Conservation (phyloP, 768 basidiomycete species). For the Termitomyces sp. region DNA sequence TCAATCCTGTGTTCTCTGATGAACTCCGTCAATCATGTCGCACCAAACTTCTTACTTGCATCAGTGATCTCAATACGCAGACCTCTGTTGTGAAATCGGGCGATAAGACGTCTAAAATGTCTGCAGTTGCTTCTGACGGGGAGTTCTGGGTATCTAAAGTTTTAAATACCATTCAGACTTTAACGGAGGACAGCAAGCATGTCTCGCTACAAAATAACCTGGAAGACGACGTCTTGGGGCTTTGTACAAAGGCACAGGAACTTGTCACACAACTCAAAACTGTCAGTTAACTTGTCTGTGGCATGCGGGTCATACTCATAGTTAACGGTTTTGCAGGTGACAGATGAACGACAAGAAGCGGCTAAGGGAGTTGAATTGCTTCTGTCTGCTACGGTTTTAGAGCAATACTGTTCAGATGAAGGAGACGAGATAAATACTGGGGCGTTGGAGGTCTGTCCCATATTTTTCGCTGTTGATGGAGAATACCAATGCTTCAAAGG, state of each 20-base stretch:
- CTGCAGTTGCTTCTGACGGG: conserved; percentile 66
- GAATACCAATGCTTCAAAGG: conserved; percentile 32
- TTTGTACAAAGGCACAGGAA: conserved; percentile 44
- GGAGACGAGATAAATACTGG: conserved; percentile 49
- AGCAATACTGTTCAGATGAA: conserved; percentile 65
- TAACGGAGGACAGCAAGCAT: conserved; percentile 73
- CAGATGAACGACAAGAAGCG: conserved; percentile 42
- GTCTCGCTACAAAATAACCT: conserved; percentile 45
- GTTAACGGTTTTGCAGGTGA: conserved; percentile 17
- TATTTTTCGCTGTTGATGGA: not conserved
- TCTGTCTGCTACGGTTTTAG: conserved; percentile 65
- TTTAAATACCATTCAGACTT: conserved; percentile 45
- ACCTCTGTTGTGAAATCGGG: conserved; percentile 47
- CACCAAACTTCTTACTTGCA: conserved; percentile 62
- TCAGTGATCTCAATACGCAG: conserved; percentile 71
- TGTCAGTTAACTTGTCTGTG: conserved; percentile 26
- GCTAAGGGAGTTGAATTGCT: conserved; percentile 72
- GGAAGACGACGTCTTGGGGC: conserved; percentile 51
- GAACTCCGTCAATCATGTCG: conserved; percentile 64
- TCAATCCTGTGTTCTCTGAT: conserved; percentile 72
- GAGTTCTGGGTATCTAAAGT: conserved; percentile 77
- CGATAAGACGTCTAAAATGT: conserved; percentile 50
- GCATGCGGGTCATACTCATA: not conserved
- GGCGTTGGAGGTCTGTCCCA: conserved; percentile 55
- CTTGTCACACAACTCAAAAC: conserved; percentile 38